A percentile compares a stretch with the other conserved stretches of the same genome.
Evolutionary conservation across 306 rosid genomes (phyloP).

Genomic region (Vicia villosa): DNA sequence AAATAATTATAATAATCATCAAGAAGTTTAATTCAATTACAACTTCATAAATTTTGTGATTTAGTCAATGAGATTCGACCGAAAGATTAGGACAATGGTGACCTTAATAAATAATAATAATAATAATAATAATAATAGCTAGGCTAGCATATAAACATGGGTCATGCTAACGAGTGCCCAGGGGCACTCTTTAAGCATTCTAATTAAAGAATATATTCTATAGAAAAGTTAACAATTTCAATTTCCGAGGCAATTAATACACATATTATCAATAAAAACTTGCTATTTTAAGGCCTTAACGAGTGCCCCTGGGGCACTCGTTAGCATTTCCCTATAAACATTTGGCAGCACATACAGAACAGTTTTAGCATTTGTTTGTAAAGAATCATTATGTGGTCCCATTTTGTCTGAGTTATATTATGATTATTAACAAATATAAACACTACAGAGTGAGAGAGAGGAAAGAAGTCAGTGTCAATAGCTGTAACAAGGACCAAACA

Average conservation of each 20-base stretch:
- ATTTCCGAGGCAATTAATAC: no score
- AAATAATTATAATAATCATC: no score
- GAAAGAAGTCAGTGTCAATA: constrained; percentile 61
- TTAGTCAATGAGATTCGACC: background rate
- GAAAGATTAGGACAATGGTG: background rate
- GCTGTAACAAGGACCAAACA: constrained; percentile 67
- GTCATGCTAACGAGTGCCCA: no score
- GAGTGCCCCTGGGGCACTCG: no score
- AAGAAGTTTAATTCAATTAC: no score
- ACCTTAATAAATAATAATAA: background rate
- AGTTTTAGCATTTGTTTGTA: constrained; percentile 6
- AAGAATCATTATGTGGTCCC: constrained; percentile 53
- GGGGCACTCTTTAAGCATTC: no score
- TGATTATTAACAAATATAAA: constrained; percentile 33
- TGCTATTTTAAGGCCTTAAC: no score
- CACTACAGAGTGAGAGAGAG: constrained; percentile 29
- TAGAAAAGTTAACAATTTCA: no score
- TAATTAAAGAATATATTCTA: no score
- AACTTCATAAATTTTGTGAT: no score
- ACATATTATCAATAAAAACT: no score
- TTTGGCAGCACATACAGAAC: background rate
- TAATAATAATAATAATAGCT: background rate
- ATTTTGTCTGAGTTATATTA: constrained; percentile 21
- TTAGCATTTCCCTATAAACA: no score
- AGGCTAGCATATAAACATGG: background rate